These are phyloP conservation scores for Anthracocystis panici-leucophaei DNA, from an alignment of 1,284 basidiomycete species.

Conservation along the genomic window DNA sequence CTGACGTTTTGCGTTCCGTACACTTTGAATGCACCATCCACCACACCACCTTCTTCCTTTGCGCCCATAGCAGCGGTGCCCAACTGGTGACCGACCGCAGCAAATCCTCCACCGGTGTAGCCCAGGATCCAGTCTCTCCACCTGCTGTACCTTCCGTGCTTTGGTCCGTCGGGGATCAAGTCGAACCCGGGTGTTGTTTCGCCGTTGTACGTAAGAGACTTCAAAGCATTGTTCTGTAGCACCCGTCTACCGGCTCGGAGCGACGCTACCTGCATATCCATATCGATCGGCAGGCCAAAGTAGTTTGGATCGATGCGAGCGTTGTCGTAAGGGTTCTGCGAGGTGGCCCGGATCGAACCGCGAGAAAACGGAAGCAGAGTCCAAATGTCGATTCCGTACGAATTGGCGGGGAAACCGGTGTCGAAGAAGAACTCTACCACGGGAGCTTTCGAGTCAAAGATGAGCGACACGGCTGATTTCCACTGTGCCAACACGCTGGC, in stretches of 20 bases:
- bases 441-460: constrained; percentile 53
- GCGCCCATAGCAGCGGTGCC: constrained; percentile 77
- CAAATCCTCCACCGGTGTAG: constrained; percentile 59
- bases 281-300: constrained; percentile 69
- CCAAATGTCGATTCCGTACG: constrained; percentile 64
- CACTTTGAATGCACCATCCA: constrained; percentile 66
- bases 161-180: constrained; percentile 54
- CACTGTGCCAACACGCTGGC: constrained; percentile 52
- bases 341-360: constrained; percentile 46
- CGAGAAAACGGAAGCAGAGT: constrained; percentile 58
- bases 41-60: constrained; percentile 74
- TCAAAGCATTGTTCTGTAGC: constrained; percentile 61
- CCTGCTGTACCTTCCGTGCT: constrained; percentile 55
- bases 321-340: constrained; percentile 31
- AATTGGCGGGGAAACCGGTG: constrained; percentile 48
- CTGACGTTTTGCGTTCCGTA: constrained; percentile 68
- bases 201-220: constrained; percentile 55
- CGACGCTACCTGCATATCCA: constrained; percentile 67
- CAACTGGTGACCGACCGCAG: constrained; percentile 74
- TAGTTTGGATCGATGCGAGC: constrained; percentile 59
- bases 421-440: constrained; percentile 63
- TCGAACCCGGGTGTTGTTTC: constrained; percentile 69
- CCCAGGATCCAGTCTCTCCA: constrained; percentile 70
- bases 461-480: constrained; percentile 29
- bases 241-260: constrained; percentile 64